These are phyloP conservation scores for Phytophthora uliginosa DNA, from an alignment of 352 stramenopile species.

Conservation along the genomic window DNA sequence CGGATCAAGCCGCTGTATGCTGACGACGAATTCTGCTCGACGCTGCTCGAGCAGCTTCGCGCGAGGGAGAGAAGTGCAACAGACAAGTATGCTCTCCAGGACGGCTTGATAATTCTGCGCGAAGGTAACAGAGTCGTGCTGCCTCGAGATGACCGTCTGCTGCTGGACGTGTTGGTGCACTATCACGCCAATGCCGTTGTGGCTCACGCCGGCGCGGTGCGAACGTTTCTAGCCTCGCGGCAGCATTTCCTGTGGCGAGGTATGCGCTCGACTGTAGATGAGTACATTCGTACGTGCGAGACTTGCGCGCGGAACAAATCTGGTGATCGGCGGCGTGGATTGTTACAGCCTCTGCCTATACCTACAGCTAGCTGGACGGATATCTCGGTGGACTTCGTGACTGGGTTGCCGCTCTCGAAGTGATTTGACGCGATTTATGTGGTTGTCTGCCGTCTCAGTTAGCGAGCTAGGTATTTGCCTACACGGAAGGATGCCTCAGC, in stretches of 20 bases:
- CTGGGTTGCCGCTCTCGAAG: background rate
- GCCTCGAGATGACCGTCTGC: background rate
- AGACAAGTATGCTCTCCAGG: background rate
- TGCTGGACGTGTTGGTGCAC: background rate
- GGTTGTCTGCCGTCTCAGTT: background rate
- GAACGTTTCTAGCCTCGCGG: background rate
- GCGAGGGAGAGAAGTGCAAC: background rate
- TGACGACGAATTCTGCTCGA: background rate
- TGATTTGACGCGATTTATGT: conserved; percentile 11
- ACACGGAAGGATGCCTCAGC: background rate
- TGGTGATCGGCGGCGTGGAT: background rate
- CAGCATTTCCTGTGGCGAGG: background rate
- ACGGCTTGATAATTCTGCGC: background rate
- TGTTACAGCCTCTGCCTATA: background rate
- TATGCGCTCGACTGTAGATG: background rate
- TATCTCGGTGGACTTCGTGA: background rate
- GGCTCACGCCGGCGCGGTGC: background rate
- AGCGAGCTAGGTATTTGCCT: background rate
- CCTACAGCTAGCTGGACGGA: background rate
- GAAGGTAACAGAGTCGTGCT: background rate
- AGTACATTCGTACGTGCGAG: background rate
- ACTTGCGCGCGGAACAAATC: background rate
- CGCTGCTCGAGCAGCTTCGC: background rate
- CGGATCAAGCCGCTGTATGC: background rate
- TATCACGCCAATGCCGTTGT: background rate